Evolutionary conservation across 2,329 filamentous ascomycete genomes (phyloP).

Genomic region (Ceratocystis cacaofunesta): DNA sequence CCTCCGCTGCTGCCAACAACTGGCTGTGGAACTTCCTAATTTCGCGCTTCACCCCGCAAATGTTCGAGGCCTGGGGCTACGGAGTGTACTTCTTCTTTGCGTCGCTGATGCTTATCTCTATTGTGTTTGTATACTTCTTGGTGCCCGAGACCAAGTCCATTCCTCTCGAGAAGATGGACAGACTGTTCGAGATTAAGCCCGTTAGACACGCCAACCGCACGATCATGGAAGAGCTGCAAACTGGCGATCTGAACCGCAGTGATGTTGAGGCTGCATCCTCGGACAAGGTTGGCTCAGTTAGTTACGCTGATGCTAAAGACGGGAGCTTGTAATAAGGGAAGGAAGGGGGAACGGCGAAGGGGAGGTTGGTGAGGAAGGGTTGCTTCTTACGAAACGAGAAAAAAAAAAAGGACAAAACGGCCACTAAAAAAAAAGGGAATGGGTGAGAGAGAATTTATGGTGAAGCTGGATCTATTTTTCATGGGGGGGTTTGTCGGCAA

Average conservation of each 20-base stretch:
- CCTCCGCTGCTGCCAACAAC: constrained; percentile 55
- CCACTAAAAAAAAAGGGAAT: neutral
- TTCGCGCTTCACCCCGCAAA: constrained; percentile 50
- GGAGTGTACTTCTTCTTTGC: constrained; percentile 53
- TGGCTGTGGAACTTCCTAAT: constrained; percentile 63
- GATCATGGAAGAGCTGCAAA: constrained; percentile 31
- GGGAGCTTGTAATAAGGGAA: constrained; percentile 2
- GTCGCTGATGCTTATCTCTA: constrained; percentile 42
- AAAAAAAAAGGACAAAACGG: neutral
- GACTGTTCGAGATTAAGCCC: constrained; percentile 39
- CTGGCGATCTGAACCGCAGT: constrained; percentile 24
- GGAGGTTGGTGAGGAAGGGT: neutral
- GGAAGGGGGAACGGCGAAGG: neutral
- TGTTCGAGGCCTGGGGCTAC: constrained; percentile 44
- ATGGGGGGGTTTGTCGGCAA: neutral
- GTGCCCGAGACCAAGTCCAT: constrained; percentile 53
- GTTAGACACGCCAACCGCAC: constrained; percentile 29
- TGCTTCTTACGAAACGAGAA: neutral
- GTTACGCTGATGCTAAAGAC: constrained; percentile 15
- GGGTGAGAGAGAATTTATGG: neutral
- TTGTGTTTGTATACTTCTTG: constrained; percentile 46
- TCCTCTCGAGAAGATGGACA: constrained; percentile 50
- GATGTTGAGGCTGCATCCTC: constrained; percentile 21
- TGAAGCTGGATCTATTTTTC: neutral
- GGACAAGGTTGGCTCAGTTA: constrained; percentile 21